Base-by-base conservation (phyloP, 495 filamentous ascomycete species). In the Delitschia confertaspora region DNA sequence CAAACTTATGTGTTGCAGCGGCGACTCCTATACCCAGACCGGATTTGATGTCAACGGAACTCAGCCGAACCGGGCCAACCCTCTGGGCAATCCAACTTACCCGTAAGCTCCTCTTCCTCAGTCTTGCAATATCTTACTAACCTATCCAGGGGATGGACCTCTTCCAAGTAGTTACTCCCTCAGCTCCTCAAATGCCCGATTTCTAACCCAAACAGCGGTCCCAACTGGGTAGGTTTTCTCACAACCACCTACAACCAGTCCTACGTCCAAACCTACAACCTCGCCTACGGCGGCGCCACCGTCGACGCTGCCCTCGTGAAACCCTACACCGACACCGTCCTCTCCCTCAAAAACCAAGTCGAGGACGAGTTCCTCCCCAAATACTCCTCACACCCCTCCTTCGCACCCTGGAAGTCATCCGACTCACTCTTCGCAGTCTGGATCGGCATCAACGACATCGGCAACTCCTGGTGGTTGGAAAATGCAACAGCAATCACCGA, bases 361-460 rank as follows among this genome's bases (percentile, higher is more conserved):
- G 49, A 71, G 13, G 57, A 67, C 26, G 65, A 72, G 35, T 68
- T 70, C 40, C 49, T 71, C 8, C 67, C 64, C 6, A 71, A 68
- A 32, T 70, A 69, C 27, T 60, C 55, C 23, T 53, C 49, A 14
- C 59, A 51, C 21, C 60, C 71, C 3, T 44, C 40, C 2, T 58
- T 56, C 38, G 74, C 75, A 13, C 66, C 72, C 2, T 88, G 82
- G 84, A 70, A 65, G 8, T 40, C 42, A 14, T 20, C n/a, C n/a
- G 29, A 50, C 37, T 66, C 73, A 2, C 66, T 88, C 20, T 83
- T 85, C 59, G 73, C 72, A 2, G 64, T 83, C 31, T 91, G 79
- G 71, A 80, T 88, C 38, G 83, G 85, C 24, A 78, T 91, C 48
- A 91, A 91, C 47, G 85, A 91, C 50, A 70, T 87, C 9, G 80